Evolutionary conservation across 1,139 yeast species (phyloP).

Genomic region (Sugiyamaella sp.): DNA sequence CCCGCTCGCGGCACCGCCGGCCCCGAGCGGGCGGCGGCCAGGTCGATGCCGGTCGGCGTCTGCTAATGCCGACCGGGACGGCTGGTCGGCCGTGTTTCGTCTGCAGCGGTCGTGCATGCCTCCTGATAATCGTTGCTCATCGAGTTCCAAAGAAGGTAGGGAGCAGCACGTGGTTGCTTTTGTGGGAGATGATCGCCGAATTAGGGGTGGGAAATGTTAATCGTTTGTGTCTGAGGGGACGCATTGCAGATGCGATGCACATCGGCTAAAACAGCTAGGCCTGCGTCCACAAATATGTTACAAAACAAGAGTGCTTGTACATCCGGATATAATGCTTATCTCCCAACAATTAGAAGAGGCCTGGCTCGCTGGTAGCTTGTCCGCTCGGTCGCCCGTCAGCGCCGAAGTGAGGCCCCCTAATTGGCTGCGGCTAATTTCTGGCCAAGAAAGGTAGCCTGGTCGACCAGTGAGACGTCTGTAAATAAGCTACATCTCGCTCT

Average conservation of each 20-base stretch:
- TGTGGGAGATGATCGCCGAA: not conserved
- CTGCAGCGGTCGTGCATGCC: conserved; percentile 4
- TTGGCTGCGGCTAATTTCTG: too few species aligned
- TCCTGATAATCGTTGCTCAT: conserved; percentile 10
- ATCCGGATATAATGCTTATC: conserved; percentile 12
- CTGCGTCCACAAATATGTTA: conserved; percentile 2
- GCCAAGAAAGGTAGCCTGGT: too few species aligned
- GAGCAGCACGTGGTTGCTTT: not conserved
- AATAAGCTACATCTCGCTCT: too few species aligned
- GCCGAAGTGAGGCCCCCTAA: too few species aligned
- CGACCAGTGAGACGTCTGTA: too few species aligned
- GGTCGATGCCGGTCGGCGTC: conserved; percentile 1
- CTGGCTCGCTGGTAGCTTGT: not conserved
- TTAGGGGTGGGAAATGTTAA: conserved; percentile 6
- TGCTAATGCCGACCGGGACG: conserved; percentile 8
- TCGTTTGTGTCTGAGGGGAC: conserved; percentile 8
- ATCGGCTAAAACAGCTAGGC: conserved; percentile 10
- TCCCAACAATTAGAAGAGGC: conserved; percentile 9
- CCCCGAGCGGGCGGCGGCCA: too few species aligned
- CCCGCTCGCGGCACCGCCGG: not conserved
- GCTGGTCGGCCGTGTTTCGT: not conserved
- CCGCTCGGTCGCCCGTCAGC: not conserved
- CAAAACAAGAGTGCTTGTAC: conserved; percentile 1
- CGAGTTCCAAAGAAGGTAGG: too few species aligned
- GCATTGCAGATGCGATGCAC: conserved; percentile 7